phyloP scores from a whole-genome alignment of 768 basidiomycete genomes.

The Xanthoconium stramineum region DNA sequence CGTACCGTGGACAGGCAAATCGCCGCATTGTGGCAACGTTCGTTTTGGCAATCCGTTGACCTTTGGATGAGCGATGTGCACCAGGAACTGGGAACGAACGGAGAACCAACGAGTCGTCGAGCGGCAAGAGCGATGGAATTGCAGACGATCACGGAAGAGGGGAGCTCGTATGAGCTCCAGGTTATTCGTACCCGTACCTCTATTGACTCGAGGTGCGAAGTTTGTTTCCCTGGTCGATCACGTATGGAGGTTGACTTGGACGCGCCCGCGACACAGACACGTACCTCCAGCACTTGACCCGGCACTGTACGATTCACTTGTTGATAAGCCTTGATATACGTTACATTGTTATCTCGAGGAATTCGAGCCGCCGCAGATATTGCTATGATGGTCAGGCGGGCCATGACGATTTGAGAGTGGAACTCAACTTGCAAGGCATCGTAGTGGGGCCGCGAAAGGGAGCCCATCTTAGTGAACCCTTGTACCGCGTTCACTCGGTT shows the following conservation, averaged over 20 bases:
- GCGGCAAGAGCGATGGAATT: not conserved
- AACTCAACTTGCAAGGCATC: too few relatives aligned
- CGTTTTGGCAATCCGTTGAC: slow-evolving; percentile 3
- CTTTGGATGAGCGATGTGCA: not conserved
- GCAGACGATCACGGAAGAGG: not conserved
- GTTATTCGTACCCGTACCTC: not conserved
- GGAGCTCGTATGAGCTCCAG: not conserved
- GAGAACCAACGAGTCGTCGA: not conserved
- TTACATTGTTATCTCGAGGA: too few relatives aligned
- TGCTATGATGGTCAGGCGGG: too few relatives aligned
- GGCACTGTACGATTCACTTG: too few relatives aligned
- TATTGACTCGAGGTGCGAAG: not conserved
- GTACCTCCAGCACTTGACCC: too few relatives aligned
- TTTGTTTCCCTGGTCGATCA: not conserved
- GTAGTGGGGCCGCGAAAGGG: too few relatives aligned
- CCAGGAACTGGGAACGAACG: not conserved
- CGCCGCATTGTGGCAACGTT: not conserved
- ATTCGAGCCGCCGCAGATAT: too few relatives aligned
- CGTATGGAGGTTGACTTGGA: not conserved
- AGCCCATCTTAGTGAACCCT: too few relatives aligned
- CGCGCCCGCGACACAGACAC: not conserved
- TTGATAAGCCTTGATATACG: too few relatives aligned
- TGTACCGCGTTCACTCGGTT: too few relatives aligned
- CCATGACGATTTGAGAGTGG: too few relatives aligned
- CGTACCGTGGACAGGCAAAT: not conserved